phyloP scores from a whole-genome alignment of 306 rosid genomes.

The Lathyrus oleraceus region DNA sequence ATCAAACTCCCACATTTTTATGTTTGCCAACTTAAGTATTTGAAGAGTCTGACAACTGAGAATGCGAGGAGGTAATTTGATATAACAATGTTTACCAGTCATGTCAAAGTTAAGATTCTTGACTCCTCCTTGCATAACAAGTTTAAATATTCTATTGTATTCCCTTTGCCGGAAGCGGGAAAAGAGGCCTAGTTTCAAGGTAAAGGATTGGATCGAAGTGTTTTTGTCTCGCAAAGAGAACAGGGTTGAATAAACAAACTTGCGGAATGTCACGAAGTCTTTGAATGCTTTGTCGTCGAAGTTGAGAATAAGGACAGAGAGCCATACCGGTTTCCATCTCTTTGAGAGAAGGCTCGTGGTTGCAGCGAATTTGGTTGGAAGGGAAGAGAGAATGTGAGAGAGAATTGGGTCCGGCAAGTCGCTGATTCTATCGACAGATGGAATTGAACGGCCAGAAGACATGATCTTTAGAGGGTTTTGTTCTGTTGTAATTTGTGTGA shows the following conservation, averaged over 20 bases:
- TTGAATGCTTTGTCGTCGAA: background rate
- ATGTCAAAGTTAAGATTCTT: background rate
- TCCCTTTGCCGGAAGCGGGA: background rate
- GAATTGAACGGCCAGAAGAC: background rate
- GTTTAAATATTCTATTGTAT: background rate
- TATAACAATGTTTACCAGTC: accelerated
- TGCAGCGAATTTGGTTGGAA: background rate
- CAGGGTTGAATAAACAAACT: background rate
- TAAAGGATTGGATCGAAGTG: background rate
- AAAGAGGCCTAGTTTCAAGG: background rate
- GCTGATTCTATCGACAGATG: background rate
- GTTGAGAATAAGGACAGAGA: background rate
- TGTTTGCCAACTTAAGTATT: background rate
- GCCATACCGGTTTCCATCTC: slow-evolving; percentile 38
- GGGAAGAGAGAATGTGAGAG: background rate
- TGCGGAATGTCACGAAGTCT: background rate
- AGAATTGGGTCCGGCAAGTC: background rate
- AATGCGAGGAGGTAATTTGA: background rate
- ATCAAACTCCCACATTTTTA: background rate
- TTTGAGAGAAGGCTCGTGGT: slow-evolving; percentile 32
- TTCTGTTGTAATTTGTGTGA: too few relatives aligned
- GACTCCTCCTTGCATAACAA: background rate
- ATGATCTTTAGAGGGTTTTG: background rate
- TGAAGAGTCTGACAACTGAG: background rate
- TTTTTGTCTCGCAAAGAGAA: background rate